Evolutionary conservation across 2,329 filamentous ascomycete genomes (phyloP), one percentile per base, ranked within the genome.

Genomic region (Bipolaris sorokiniana): DNA sequence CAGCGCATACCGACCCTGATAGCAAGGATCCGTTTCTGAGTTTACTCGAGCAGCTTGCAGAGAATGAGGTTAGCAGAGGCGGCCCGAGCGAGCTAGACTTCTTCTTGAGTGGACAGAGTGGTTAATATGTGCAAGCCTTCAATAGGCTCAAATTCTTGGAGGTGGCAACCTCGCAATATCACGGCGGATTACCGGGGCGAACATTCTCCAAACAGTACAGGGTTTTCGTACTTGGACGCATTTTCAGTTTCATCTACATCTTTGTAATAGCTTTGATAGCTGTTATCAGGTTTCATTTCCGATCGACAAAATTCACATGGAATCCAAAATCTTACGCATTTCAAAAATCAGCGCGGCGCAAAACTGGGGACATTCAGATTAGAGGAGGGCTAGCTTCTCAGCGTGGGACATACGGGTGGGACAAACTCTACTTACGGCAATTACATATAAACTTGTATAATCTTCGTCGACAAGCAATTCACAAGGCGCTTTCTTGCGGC

Each of bases 21-120:
- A 69, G 66, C 64, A 92, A 90, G 66, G 91, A 95, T 69, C 90
- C 91, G 0, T 95, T 96, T 70, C 76, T 95, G 38, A 90, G 86
- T 59, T 77, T 95, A 40, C 78, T 95, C 34, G 91, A 95, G 73
- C 90, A 95, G 76, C 81, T 95, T 56, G 91, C 90, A 0, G 90
- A 95, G 75, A 92, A 91, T 67, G 90, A 94, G 75, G 84, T 90
- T 51, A 81, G 82, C 40, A 81, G 85, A 49, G 90, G 88, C 0
- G 85, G 87, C 9, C 89, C 88, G 11, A 88, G 84, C 63, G 90
- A 94, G 70, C 78, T 95, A 67, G 90, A 94, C 73, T 93, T 91
- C 76, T 93, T 93, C 69, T 77, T 93, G 57, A 71, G 74, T 62
- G 69, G 72, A 34, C 69, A 72, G 47, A 69, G 63, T 51, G 70